Evolutionary conservation across 2,329 filamentous ascomycete genomes (phyloP), one percentile per base, ranked within the genome.

Genomic region (Pseudonectria buxi): DNA sequence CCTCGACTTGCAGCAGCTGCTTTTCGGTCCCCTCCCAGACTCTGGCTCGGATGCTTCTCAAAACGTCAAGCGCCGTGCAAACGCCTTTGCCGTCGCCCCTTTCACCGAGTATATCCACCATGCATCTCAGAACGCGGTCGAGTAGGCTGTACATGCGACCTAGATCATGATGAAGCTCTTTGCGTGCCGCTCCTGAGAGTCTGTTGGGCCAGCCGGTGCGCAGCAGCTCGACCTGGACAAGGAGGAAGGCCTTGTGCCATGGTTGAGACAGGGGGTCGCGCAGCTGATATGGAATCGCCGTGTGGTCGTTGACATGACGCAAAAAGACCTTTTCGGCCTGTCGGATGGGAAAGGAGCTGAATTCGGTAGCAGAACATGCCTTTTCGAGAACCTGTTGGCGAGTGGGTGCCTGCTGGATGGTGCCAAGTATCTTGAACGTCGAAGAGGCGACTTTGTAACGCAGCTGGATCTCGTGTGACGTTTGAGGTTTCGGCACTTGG

Each of bases 1-100:
- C 75, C 1, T 85, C 78, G 2, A 98, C 72, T 56, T 96, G 90
- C 41, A 83, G 83, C 52, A 98, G 73, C 47, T 95, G 85, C 14
- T 83, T 69, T 1, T 85, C 76, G 3, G 80, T 84, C 24, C 83
- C 79, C 51, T 98, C 92, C 92, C 89, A 95, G 1, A 71, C 68
- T 2, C 74, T 76, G 2, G 88, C 84, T 14, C 77, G 74, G 33
- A 96, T 64, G 45, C 86, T 87, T 37, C 90, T 74, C 31, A 83
- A 74, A 6, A 96, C 71, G 51, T 90, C 83, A 2, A 96, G 70
- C 6, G 83, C 83, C 41, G 80, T 78, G 18, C 74, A 74, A 2
- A 78, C 71, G 2, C 82, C 74, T 4, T 78, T 58, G 0, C 85
- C 81, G 55, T 96, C 87, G 1, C 40, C 32, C 9, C 56, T 51